Base-by-base conservation (phyloP, 129 eudicot species). In the Flaveria sonorensis region DNA sequence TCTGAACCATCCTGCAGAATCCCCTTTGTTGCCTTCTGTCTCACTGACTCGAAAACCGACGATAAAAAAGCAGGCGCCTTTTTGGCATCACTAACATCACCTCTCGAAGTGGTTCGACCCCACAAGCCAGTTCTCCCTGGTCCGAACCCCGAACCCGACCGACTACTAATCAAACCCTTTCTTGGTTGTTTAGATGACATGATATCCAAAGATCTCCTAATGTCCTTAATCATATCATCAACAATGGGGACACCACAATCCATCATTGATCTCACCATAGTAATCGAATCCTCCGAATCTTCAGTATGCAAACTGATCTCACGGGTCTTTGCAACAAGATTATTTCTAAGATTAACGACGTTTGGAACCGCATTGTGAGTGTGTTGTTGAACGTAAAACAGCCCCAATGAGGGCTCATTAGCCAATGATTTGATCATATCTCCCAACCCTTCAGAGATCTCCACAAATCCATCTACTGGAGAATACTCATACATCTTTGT, bases 341-440 rank as follows among this genome's bases (percentile, higher is more conserved):
- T 85, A 50, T 76, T 86, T 73, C 71, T 86, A 64, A 89, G 88
- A 81, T 79, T 86, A 51, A 95, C 59, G 23, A 92, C 79, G 68
- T 89, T 92, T 19, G 97, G 99, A 47, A 81, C 93, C 4, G 92
- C 84, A 32, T 79, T 89, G 66, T 86, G 89, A 24, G 90, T 62
- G 77, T 95, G 99, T 76, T 91, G 92, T 73, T 95, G 99, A 71
- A 95, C 75, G 56, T 88, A 95, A 84, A 85, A 95, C 73, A 95
- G 93, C 11, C 97, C 99, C 81, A 89, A 89, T 0, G 99, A 95
- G 83, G 99, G 99, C 61, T 95, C 97, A 61, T 95, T 91, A 28
- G 99, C 97, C 28, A 88, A 74, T 51, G 83, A 91, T 62, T 88
- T 92, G 61, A 88, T 86, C 96, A 92, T 92, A 23, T 82, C 90